phyloP scores from a whole-genome alignment of 257 asterid species.

The Solanum chiquidenum region DNA sequence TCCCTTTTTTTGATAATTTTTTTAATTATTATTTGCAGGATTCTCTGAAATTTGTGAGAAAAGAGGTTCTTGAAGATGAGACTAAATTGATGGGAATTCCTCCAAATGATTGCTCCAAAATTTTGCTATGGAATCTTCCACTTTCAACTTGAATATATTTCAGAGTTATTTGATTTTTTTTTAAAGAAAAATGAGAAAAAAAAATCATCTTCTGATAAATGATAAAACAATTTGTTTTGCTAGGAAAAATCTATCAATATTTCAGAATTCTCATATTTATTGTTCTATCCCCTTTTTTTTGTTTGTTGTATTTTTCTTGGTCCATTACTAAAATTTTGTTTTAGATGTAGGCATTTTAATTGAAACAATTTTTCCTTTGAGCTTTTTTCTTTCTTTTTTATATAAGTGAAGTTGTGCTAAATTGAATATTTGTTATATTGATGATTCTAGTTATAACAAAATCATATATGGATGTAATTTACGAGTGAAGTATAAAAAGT shows the following conservation, averaged over 20 bases:
- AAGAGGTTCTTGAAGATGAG: constrained; percentile 87
- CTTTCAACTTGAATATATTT: constrained; percentile 9
- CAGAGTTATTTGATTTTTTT: not conserved
- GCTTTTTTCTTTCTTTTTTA: not conserved
- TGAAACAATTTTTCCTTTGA: not conserved
- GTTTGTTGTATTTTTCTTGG: not conserved
- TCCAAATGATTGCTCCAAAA: constrained; percentile 51
- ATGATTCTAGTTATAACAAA: not conserved
- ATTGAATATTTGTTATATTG: not conserved
- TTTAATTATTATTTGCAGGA: constrained; percentile 30
- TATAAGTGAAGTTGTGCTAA: not conserved
- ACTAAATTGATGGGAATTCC: constrained; percentile 76
- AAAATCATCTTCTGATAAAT: not conserved
- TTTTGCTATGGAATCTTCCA: constrained; percentile 60
- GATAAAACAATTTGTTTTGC: not conserved
- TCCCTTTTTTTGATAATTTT: not conserved
- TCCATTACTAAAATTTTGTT: not conserved
- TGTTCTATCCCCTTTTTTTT: not conserved
- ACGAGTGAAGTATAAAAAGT: not conserved
- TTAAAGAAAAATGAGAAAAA: not conserved
- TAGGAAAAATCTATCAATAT: not conserved
- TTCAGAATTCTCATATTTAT: not conserved
- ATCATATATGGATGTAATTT: not conserved
- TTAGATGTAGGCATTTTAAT: not conserved
- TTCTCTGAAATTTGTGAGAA: constrained; percentile 58